Percentiles rank a stretch among this genome's conserved stretches.
These are phyloP conservation scores for Colletotrichum agaves DNA, from an alignment of 2,329 filamentous ascomycete species.

Conservation along the genomic window DNA sequence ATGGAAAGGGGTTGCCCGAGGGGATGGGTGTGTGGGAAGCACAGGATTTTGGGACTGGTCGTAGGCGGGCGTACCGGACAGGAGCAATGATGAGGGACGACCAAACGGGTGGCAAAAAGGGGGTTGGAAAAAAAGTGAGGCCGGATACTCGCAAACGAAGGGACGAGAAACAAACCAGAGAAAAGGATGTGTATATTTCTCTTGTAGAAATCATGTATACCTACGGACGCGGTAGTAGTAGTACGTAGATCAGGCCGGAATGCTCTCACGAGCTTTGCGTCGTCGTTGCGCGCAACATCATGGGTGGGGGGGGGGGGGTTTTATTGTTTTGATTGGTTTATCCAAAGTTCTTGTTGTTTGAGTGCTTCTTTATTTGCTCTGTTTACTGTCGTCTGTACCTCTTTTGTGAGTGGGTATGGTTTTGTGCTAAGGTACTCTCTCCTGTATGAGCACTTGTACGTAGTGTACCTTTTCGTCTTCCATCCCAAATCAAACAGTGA, in stretches of 20 bases:
- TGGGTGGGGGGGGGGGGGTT: not conserved
- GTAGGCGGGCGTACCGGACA: slow-evolving; percentile 25
- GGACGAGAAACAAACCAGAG: slow-evolving; percentile 24
- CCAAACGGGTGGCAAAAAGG: slow-evolving; percentile 1
- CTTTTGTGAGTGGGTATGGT: not conserved
- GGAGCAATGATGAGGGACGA: slow-evolving; percentile 10
- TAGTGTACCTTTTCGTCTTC: too few species aligned
- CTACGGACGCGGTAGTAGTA: not conserved
- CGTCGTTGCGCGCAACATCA: slow-evolving; percentile 8
- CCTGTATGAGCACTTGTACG: too few species aligned
- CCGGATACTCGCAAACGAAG: slow-evolving; percentile 35
- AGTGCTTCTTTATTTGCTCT: not conserved
- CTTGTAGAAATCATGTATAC: slow-evolving; percentile 36
- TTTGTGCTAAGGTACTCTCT: too few species aligned
- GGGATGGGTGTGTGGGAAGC: not conserved
- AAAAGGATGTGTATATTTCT: slow-evolving; percentile 16
- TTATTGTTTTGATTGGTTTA: slow-evolving; percentile 16
- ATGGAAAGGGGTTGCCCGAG: not conserved
- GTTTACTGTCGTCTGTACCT: not conserved
- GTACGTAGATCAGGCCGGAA: slow-evolving; percentile 38
- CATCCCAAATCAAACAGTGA: not conserved
- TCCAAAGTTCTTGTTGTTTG: too few species aligned
- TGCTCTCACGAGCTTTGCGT: slow-evolving; percentile 41
- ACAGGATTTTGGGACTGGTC: slow-evolving; percentile 16
- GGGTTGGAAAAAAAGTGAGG: slow-evolving; percentile 12